Conservation (phyloP, 768 basidiomycete species). For the Russula sp. region DNA sequence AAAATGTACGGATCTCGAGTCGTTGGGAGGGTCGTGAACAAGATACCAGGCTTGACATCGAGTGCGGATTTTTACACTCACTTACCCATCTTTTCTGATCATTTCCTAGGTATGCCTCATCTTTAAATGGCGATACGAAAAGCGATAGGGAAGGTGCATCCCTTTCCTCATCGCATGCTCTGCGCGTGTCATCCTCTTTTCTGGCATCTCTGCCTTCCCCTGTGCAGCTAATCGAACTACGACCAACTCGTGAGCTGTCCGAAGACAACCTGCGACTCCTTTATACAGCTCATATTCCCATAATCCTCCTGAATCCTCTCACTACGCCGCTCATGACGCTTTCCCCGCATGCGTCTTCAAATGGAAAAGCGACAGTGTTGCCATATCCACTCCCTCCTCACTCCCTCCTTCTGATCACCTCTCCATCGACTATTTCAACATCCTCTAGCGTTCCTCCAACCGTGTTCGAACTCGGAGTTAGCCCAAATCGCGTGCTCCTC, state of each 20-base stretch:
- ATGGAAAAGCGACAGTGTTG: conserved; percentile 16
- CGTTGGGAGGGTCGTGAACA: conserved; percentile 40
- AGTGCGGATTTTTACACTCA: conserved; percentile 14
- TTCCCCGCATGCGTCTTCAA: conserved; percentile 27
- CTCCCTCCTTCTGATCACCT: conserved; percentile 29
- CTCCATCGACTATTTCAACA: conserved; percentile 23
- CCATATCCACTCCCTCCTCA: conserved; percentile 28
- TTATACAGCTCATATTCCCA: conserved; percentile 50
- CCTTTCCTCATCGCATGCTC: neutral
- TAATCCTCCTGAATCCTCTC: conserved; percentile 59
- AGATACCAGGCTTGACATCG: conserved; percentile 16
- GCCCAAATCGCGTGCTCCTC: conserved; percentile 34
- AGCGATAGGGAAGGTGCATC: neutral
- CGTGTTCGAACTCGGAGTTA: conserved; percentile 20
- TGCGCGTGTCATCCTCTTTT: conserved; percentile 17
- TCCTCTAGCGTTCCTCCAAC: conserved; percentile 28
- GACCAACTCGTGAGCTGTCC: conserved; percentile 10
- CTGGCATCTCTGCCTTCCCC: conserved; percentile 17
- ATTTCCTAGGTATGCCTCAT: neutral
- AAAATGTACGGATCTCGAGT: conserved; percentile 39
- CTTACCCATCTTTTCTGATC: neutral
- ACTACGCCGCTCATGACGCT: conserved; percentile 39
- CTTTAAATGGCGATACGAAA: neutral
- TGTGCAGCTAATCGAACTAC: conserved; percentile 28
- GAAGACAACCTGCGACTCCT: conserved; percentile 21